Percentiles rank a stretch among this genome's conserved stretches.
Conservation (phyloP, 495 filamentous ascomycete genomes). For the Parathielavia appendiculata region DNA sequence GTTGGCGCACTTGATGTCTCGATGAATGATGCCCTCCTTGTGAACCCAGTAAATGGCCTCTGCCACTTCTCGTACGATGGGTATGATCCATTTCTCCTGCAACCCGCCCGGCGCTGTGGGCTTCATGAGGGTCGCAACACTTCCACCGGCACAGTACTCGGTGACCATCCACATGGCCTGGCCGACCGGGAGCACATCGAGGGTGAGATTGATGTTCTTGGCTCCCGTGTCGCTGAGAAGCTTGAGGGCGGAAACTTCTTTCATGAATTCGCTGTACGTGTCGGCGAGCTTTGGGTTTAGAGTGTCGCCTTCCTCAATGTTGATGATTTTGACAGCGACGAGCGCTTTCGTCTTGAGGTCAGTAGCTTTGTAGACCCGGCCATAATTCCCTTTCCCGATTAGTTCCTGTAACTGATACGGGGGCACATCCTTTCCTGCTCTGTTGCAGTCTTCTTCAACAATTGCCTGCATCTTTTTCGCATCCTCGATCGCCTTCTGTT, state of each 20-base stretch:
- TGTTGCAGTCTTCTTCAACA: conserved; percentile 46
- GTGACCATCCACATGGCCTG: conserved; percentile 92
- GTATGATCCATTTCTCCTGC: conserved; percentile 84
- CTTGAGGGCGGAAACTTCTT: conserved; percentile 82
- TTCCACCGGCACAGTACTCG: conserved; percentile 92
- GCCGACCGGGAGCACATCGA: conserved; percentile 81
- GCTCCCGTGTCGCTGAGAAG: conserved; percentile 78
- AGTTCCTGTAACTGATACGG: conserved; percentile 78
- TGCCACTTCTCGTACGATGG: conserved; percentile 82
- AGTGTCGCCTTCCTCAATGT: conserved; percentile 83
- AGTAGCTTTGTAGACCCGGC: conserved; percentile 81
- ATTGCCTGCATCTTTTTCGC: conserved; percentile 49
- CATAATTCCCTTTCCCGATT: conserved; percentile 93
- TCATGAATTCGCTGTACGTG: conserved; percentile 77
- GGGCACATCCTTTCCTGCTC: conserved; percentile 44
- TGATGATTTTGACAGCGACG: conserved; percentile 92
- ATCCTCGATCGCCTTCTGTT: conserved; percentile 51
- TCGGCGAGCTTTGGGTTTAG: conserved; percentile 68
- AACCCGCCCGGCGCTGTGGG: conserved; percentile 64
- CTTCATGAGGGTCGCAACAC: conserved; percentile 76
- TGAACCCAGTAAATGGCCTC: conserved; percentile 83
- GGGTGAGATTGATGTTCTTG: conserved; percentile 83
- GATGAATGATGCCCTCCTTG: conserved; percentile 86
- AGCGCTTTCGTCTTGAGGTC: conserved; percentile 54
- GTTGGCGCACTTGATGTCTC: conserved; percentile 95